Evolutionary conservation across 1,284 basidiomycete genomes (phyloP).

Genomic region (Cutaneotrichosporon cavernicola): DNA sequence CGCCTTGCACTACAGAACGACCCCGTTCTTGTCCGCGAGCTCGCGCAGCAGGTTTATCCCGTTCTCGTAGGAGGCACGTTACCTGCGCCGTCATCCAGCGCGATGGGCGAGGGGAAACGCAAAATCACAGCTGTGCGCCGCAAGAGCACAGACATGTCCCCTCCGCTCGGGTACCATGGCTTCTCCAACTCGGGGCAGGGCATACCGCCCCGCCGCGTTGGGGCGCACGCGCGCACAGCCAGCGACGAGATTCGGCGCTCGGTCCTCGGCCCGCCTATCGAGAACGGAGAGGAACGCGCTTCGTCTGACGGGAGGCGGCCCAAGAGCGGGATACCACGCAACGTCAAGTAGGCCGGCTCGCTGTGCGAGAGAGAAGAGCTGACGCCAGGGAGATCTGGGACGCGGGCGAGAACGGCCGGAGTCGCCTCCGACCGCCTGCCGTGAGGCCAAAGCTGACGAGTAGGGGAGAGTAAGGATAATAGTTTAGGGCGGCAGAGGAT

Average conservation of each 20-base stretch:
- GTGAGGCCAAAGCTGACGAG: constrained; percentile 7
- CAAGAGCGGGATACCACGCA: constrained; percentile 42
- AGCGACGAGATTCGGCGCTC: constrained; percentile 5
- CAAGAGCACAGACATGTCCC: constrained; percentile 2
- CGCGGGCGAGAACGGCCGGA: constrained; percentile 41
- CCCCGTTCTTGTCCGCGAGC: constrained; percentile 82
- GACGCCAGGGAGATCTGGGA: constrained; percentile 44
- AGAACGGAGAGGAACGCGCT: not conserved
- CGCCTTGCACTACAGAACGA: constrained; percentile 75
- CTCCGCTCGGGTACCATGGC: not conserved
- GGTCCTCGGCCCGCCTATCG: constrained; percentile 5
- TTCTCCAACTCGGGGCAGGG: constrained; percentile 1
- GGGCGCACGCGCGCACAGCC: constrained; percentile 1
- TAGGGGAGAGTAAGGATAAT: not conserved
- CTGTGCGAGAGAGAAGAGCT: not conserved
- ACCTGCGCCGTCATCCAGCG: not conserved
- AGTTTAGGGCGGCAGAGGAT: not conserved
- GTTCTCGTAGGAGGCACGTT: constrained; percentile 33
- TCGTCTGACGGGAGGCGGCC: constrained; percentile 23
- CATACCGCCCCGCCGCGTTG: not conserved
- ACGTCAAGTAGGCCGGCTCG: constrained; percentile 34
- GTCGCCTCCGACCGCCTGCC: constrained; percentile 14
- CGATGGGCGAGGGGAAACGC: not conserved
- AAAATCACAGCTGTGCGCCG: constrained; percentile 3
- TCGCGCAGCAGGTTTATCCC: constrained; percentile 49